phyloP scores from a whole-genome alignment of 2,329 filamentous ascomycete genomes.

The Zalaria obscura region DNA sequence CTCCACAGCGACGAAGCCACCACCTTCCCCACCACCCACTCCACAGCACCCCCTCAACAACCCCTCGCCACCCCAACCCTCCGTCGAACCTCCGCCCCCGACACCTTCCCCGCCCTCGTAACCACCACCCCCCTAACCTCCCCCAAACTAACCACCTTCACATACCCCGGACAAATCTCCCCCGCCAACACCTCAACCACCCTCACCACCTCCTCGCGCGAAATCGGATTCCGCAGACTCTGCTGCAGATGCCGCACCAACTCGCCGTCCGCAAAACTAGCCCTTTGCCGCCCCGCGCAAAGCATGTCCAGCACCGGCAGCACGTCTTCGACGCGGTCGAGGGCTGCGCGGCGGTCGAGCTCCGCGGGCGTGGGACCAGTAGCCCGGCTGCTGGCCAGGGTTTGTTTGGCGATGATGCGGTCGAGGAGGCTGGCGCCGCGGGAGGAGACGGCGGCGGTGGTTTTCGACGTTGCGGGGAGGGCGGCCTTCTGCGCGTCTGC shows the following conservation, averaged over 20 bases:
- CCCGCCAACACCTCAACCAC: constrained; percentile 27
- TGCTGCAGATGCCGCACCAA: constrained; percentile 29
- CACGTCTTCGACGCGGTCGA: constrained; percentile 32
- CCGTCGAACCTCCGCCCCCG: constrained; percentile 12
- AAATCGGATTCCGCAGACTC: constrained; percentile 31
- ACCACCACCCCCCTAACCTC: constrained; percentile 29
- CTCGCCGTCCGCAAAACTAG: constrained; percentile 29
- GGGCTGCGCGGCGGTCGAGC: constrained; percentile 29
- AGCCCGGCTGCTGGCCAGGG: no score
- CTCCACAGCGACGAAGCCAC: no score
- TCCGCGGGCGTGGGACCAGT: constrained; percentile 27
- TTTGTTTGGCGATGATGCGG: constrained; percentile 36
- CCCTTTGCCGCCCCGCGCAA: constrained; percentile 20
- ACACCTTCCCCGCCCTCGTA: constrained; percentile 14
- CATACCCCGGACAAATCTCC: constrained; percentile 30
- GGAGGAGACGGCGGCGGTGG: constrained; percentile 19
- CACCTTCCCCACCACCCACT: no score
- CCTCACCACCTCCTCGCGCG: constrained; percentile 27
- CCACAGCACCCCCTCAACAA: no score
- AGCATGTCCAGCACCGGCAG: constrained; percentile 28
- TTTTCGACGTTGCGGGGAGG: constrained; percentile 17
- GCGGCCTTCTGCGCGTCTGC: constrained; percentile 10
- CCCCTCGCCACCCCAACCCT: constrained; percentile 8
- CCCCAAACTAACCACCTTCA: constrained; percentile 23
- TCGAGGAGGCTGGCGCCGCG: constrained; percentile 33